A percentile compares a stretch with the other conserved stretches of the same genome.
phyloP scores from a whole-genome alignment of 805 yeast species.

The Lachancea mirantina region DNA sequence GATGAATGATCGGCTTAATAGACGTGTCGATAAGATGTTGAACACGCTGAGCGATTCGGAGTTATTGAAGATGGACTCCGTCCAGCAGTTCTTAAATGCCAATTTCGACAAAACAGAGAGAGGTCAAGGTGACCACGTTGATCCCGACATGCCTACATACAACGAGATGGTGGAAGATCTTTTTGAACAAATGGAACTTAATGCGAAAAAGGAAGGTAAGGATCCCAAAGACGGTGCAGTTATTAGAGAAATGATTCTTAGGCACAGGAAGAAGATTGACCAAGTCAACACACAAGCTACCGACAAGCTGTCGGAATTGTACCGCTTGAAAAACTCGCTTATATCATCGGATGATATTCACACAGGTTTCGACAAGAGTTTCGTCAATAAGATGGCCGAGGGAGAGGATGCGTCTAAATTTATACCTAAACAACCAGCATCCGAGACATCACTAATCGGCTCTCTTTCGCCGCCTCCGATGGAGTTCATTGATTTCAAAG shows the following conservation, averaged over 20 bases:
- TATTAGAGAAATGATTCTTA: conserved; percentile 33
- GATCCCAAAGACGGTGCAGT: conserved; percentile 37
- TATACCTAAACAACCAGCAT: not conserved
- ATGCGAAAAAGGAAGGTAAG: conserved; percentile 42
- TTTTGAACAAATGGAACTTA: conserved; percentile 65
- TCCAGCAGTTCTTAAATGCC: conserved; percentile 39
- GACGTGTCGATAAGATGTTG: conserved; percentile 62
- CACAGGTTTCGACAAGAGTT: conserved; percentile 85
- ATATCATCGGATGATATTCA: conserved; percentile 88
- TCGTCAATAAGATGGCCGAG: conserved; percentile 53
- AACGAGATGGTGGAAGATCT: conserved; percentile 92
- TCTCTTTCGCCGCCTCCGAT: conserved; percentile 13
- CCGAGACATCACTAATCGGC: conserved; percentile 5
- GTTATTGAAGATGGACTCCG: conserved; percentile 24
- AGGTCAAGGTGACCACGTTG: conserved; percentile 39
- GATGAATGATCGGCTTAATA: conserved; percentile 71
- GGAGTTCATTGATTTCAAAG: conserved; percentile 26
- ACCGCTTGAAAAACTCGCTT: conserved; percentile 62
- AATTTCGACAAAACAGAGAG: conserved; percentile 55
- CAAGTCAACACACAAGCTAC: conserved; percentile 57
- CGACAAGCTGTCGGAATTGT: conserved; percentile 57
- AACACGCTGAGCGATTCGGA: conserved; percentile 35
- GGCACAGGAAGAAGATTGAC: conserved; percentile 66
- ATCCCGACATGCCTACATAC: conserved; percentile 53
- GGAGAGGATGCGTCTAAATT: conserved; percentile 10